Conservation (phyloP, 208 protist species). For the Eutreptiella sp. region DNA sequence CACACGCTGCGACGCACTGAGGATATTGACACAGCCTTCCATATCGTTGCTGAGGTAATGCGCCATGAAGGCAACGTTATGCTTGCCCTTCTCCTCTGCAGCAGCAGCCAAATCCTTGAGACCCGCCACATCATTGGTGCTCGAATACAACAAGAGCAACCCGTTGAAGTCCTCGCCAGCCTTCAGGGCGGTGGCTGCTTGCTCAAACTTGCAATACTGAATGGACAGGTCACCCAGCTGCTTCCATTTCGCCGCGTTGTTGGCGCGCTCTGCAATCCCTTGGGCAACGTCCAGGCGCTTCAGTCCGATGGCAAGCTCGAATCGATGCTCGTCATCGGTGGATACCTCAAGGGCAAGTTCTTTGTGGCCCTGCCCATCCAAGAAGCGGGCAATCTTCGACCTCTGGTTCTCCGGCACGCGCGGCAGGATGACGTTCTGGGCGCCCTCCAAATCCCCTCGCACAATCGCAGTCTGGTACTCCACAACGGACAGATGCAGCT, state of each 20-base stretch:
- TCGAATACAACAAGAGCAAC: slow-evolving; percentile 67
- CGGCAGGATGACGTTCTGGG: slow-evolving; percentile 63
- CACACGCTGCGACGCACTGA: slow-evolving; percentile 61
- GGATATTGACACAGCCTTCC: slow-evolving; percentile 70
- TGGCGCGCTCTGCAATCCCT: slow-evolving; percentile 54
- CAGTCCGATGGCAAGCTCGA: slow-evolving; percentile 86
- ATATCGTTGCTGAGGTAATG: slow-evolving; percentile 68
- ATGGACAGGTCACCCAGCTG: slow-evolving; percentile 87
- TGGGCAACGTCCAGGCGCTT: slow-evolving; percentile 60
- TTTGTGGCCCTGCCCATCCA: slow-evolving; percentile 80
- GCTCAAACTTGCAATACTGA: slow-evolving; percentile 54
- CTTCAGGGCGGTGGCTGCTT: slow-evolving; percentile 61
- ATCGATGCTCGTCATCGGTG: slow-evolving; percentile 87
- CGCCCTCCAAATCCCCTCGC: slow-evolving; percentile 82
- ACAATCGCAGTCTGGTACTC: slow-evolving; percentile 95
- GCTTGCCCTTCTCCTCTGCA: slow-evolving; percentile 57
- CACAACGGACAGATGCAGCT: slow-evolving; percentile 79
- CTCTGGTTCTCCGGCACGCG: slow-evolving; percentile 64
- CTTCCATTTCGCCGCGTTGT: slow-evolving; percentile 70
- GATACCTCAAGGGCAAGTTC: slow-evolving; percentile 83
- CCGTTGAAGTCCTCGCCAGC: slow-evolving; percentile 59
- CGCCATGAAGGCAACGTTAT: slow-evolving; percentile 87
- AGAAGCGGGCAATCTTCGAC: slow-evolving; percentile 84
- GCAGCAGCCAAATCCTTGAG: slow-evolving; percentile 60
- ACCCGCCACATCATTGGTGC: slow-evolving; percentile 51